Percentiles rank a stretch among this genome's conserved stretches.
These are phyloP conservation scores for Verbascum thapsus DNA, from an alignment of 257 asterid genomes.

Conservation along the genomic window DNA sequence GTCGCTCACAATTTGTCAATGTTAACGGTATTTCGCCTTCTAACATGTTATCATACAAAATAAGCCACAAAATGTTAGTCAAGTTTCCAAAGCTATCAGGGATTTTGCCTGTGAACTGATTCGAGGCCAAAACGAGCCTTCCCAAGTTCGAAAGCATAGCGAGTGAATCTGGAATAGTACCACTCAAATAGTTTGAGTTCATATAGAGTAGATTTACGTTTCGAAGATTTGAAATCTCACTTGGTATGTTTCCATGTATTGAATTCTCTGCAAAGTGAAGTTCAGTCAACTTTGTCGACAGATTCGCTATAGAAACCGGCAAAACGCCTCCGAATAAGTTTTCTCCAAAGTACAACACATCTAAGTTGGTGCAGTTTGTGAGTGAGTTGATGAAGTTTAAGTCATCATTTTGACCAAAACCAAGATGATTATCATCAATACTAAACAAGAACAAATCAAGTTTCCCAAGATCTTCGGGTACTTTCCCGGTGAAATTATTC, in stretches of 20 bases:
- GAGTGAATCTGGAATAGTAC: constrained; percentile 48
- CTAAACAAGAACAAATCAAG: constrained; percentile 33
- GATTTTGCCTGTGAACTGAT: constrained; percentile 41
- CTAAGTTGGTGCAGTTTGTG: constrained; percentile 43
- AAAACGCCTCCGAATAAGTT: constrained; percentile 45
- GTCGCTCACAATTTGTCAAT: constrained; percentile 39
- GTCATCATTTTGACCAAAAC: constrained; percentile 39
- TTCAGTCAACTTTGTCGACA: constrained; percentile 40
- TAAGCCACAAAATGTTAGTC: constrained; percentile 31
- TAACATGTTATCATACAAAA: constrained; percentile 42
- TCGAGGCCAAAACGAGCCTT: constrained; percentile 36
- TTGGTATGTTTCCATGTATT: constrained; percentile 46
- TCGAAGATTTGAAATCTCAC: constrained; percentile 43
- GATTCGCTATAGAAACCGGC: constrained; percentile 41
- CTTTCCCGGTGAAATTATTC: constrained; percentile 48
- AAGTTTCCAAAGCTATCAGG: constrained; percentile 48
- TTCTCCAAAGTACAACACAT: constrained; percentile 32
- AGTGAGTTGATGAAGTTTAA: constrained; percentile 39
- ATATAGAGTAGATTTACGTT: constrained; percentile 36
- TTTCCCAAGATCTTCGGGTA: constrained; percentile 40
- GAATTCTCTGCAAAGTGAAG: constrained; percentile 35
- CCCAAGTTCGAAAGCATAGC: constrained; percentile 47
- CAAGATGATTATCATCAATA: constrained; percentile 37
- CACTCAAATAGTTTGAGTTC: constrained; percentile 31
- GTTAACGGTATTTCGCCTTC: constrained; percentile 48